Base-by-base conservation (phyloP, 164 flowering plant genomes). In the Kalanchoe fedtschenkoi region DNA sequence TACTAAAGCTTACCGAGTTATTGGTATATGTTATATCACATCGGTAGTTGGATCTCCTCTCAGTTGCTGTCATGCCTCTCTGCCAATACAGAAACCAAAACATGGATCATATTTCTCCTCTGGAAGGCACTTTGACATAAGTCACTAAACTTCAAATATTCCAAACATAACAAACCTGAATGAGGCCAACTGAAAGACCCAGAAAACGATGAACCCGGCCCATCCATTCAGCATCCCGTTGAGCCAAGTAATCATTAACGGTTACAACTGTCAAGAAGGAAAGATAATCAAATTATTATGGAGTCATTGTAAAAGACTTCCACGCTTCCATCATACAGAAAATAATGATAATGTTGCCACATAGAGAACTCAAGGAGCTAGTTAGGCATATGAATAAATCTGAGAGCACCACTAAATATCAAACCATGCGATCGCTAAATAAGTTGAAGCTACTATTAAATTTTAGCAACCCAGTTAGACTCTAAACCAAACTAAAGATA, bases 181-280 rank as follows among this genome's bases (percentile, higher is more conserved):
- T 86, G 66, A 95, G 93, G 43, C 99, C 99, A 58, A 95, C 99
- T 35, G 99, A 89, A 67, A 95, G 90, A 68, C 99, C 99, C 43
- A 95, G 74, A 69, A 87, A 95, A 44, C 93, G 91, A 76, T 95
- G 97, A 74, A 95, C 87, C 62, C 83, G 91, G 15, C 99, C 99
- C 99, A 95, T 95, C 96, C 99, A 91, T 68, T 95, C 97, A 67
- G 99, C 97, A 83, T 95, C 99, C 62, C 99, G 88, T 76, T 89
- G 95, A 70, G 99, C 99, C 59, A 95, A 80, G 75, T 95, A 95
- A 76, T 95, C 97, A 76, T 95, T 95, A 65, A 95, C 99, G 10
- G 99, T 95, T 35, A 95, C 99, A 69, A 95, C 99, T 93, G 78
- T 62, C 53, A 13, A 53, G 24, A 51, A 34, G 53, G 17, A 44